Base-by-base conservation (phyloP, 2,329 filamentous ascomycete genomes). In the Colletotrichum sp. region DNA sequence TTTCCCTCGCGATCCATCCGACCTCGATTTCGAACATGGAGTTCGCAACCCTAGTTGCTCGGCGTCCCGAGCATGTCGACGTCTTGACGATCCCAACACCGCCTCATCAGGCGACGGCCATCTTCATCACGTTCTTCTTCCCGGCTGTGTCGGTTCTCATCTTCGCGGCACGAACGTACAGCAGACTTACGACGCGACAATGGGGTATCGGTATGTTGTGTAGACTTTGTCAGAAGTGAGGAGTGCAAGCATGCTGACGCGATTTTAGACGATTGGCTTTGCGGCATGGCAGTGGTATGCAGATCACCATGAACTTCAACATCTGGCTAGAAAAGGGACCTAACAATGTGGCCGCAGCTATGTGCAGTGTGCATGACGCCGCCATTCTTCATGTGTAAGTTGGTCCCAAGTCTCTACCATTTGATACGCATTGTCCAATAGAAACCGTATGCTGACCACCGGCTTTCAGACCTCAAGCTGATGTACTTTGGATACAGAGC, bases 41-140 rank as follows among this genome's bases (percentile, higher is more conserved):
- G 69, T 71, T 66, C 36, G 69, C 69, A 30, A 56, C 62, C 24
- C 52, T 71, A 18, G 34, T 71, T 30, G 69, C 59, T 26, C 63
- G 70, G 36, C 71, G 71, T 58, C 71, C 71, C 9, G 76, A 79
- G 7, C 78, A 78, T 28, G 78, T 77, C 1, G 77, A 83, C 63
- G 79, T 81, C 8, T 71, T 77, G 34, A 78, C 79, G 55, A 82
- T 83, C 9, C 82, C 82, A 3, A 83, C 82, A 13, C 80, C 82
- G 13, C 77, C 81, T n/a, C 79, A 83, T 16, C 83, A 85, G 61
- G 70, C 77, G 9, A 74, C 75, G 12, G 83, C 79, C 2, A 69
- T 84, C 5, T 80, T 80, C 55, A 77, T 84, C 52, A 77, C 82
- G 21, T 83, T 85, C 74, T 71, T 83, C 61, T 83, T 84, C 18